Percentiles rank a stretch among this genome's conserved stretches.
phyloP scores from a whole-genome alignment of 148 eudicot genomes.

The Pharnaceum exiguum region DNA sequence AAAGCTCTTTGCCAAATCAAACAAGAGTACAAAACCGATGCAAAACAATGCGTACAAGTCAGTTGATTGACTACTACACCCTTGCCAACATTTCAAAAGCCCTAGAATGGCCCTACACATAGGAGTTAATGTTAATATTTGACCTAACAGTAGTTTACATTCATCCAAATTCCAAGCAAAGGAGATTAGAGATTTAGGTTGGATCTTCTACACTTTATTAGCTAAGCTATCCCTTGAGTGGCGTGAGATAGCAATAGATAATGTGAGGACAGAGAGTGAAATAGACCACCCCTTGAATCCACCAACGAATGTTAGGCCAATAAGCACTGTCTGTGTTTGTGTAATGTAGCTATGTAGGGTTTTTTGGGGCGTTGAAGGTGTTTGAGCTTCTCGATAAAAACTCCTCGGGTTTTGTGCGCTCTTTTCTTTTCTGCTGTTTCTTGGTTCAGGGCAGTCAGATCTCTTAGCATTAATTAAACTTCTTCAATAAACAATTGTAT shows the following conservation, averaged over 20 bases:
- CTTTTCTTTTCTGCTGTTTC: neutral
- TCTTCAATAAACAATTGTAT: too few relatives aligned
- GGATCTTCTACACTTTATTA: too few relatives aligned
- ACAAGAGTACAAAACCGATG: too few relatives aligned
- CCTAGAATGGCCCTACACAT: neutral
- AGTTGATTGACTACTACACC: too few relatives aligned
- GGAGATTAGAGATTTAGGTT: neutral
- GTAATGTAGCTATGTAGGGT: too few relatives aligned
- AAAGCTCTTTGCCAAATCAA: too few relatives aligned
- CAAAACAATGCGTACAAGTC: too few relatives aligned
- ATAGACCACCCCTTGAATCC: slow-evolving; percentile 14
- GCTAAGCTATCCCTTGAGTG: too few relatives aligned
- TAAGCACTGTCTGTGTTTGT: neutral
- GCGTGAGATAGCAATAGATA: too few relatives aligned
- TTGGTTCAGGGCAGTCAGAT: neutral
- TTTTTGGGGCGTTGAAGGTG: neutral
- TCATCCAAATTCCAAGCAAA: slow-evolving; percentile 1
- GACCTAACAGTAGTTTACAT: neutral
- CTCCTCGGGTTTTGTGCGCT: slow-evolving; percentile 1
- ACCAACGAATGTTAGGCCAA: slow-evolving; percentile 23
- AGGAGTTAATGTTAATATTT: slow-evolving; percentile 14
- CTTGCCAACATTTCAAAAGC: neutral
- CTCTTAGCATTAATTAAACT: neutral
- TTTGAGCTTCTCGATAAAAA: slow-evolving; percentile 7
- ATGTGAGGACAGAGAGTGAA: too few relatives aligned